A percentile compares a stretch with the other conserved stretches of the same genome.
These are phyloP conservation scores for Leucoagaricus sp. DNA, from an alignment of 1,284 basidiomycete genomes.

Conservation along the genomic window DNA sequence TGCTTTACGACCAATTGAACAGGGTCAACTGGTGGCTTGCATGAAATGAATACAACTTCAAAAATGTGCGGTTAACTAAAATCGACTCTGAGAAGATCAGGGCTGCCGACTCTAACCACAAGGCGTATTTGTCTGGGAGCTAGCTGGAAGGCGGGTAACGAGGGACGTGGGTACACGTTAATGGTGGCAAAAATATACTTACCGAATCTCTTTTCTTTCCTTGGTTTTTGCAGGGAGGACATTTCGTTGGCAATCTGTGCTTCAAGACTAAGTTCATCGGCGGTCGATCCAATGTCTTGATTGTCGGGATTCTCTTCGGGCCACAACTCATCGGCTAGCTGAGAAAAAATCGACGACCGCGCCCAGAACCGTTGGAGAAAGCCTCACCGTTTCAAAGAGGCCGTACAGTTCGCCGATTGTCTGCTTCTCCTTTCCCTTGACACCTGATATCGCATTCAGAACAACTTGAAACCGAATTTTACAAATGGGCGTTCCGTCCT, in stretches of 20 bases:
- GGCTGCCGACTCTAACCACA: constrained; percentile 53
- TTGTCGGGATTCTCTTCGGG: constrained; percentile 36
- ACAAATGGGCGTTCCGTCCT: constrained; percentile 71
- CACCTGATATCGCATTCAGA: constrained; percentile 32
- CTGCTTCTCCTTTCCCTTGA: constrained; percentile 79
- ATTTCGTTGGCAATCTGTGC: constrained; percentile 71
- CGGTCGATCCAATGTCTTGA: constrained; percentile 24
- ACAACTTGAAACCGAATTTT: constrained; percentile 39
- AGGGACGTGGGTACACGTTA: too few species aligned
- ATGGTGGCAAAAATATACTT: constrained; percentile 4
- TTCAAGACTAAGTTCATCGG: constrained; percentile 55
- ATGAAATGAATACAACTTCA: constrained; percentile 77
- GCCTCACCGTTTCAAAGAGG: constrained; percentile 70
- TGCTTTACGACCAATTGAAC: constrained; percentile 69
- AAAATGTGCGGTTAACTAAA: constrained; percentile 9
- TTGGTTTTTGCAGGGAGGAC: constrained; percentile 65
- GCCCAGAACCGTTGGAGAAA: background rate
- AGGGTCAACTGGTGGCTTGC: constrained; percentile 74
- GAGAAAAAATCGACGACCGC: background rate
- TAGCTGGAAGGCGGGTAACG: constrained; percentile 45
- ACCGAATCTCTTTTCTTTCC: constrained; percentile 67
- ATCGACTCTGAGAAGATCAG: constrained; percentile 4
- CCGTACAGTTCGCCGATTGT: constrained; percentile 76
- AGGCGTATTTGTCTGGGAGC: constrained; percentile 73
- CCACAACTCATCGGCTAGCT: constrained; percentile 76